phyloP scores from a whole-genome alignment of 164 flowering plant genomes.

The Annona cherimola region DNA sequence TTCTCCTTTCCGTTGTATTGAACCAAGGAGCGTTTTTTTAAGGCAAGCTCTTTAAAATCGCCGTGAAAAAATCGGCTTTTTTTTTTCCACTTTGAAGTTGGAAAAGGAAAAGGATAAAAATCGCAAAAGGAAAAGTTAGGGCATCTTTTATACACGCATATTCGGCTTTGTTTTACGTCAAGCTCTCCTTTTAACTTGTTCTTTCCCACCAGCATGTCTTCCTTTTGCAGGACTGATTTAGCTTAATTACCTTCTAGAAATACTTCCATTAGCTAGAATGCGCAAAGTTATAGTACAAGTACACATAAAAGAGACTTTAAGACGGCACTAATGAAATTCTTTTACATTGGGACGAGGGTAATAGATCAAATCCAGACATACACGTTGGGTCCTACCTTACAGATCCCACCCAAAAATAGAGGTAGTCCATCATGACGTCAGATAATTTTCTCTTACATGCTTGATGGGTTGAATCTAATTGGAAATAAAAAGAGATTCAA shows the following conservation, averaged over 20 bases:
- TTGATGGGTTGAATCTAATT: background rate
- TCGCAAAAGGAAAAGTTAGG: background rate
- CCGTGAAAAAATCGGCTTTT: background rate
- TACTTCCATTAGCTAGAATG: background rate
- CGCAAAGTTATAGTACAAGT: background rate
- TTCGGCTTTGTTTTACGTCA: background rate
- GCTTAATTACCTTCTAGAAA: background rate
- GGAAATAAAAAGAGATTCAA: no score
- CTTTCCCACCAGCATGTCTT: background rate
- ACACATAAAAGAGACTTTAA: background rate
- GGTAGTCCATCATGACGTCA: background rate
- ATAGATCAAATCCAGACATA: background rate
- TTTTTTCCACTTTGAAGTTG: no score
- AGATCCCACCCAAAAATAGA: background rate
- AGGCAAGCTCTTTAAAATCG: background rate
- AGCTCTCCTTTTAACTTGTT: background rate
- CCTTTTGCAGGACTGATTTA: background rate
- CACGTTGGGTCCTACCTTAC: background rate
- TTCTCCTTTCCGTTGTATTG: slow-evolving; percentile 1
- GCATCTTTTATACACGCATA: background rate
- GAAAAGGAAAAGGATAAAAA: background rate
- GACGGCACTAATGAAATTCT: background rate
- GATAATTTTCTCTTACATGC: background rate
- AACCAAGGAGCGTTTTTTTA: background rate
- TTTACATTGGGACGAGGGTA: background rate